A percentile compares a stretch with the other conserved stretches of the same genome.
Conservation (phyloP, 441 rosid genomes). For the Jatropha multifida region DNA sequence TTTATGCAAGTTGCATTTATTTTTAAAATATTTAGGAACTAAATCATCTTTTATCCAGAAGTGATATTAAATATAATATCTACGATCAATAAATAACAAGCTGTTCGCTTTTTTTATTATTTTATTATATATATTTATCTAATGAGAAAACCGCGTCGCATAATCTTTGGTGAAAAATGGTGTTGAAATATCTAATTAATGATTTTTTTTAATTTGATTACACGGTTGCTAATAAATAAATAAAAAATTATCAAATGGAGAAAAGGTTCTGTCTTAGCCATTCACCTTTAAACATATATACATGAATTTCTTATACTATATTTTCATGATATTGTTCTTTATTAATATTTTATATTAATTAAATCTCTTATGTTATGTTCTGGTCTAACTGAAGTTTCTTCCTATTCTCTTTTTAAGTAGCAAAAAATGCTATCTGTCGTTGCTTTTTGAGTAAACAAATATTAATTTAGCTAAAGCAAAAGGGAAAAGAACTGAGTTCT, state of each 20-base stretch:
- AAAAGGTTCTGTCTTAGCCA: slow-evolving; percentile 17
- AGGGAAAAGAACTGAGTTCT: background rate
- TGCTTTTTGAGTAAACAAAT: background rate
- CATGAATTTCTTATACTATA: background rate
- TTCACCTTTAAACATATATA: background rate
- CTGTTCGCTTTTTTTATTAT: background rate
- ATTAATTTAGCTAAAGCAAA: background rate
- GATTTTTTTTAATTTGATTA: no score
- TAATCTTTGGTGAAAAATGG: no score
- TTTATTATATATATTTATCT: background rate
- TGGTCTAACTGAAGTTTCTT: slow-evolving; percentile 7
- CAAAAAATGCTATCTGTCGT: background rate
- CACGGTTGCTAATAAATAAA: no score
- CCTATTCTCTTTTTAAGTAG: background rate
- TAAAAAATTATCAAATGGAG: background rate
- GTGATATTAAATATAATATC: slow-evolving; percentile 15
- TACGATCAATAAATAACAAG: background rate
- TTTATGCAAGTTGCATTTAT: background rate
- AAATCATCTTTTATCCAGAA: slow-evolving; percentile 11
- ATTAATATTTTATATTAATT: background rate
- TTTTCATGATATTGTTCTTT: background rate
- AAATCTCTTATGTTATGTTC: background rate
- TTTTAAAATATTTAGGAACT: slow-evolving; percentile 4
- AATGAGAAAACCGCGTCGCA: background rate
- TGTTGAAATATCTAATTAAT: no score